Conservation (phyloP, 352 stramenopile species). For the Phytophthora pistaciae region DNA sequence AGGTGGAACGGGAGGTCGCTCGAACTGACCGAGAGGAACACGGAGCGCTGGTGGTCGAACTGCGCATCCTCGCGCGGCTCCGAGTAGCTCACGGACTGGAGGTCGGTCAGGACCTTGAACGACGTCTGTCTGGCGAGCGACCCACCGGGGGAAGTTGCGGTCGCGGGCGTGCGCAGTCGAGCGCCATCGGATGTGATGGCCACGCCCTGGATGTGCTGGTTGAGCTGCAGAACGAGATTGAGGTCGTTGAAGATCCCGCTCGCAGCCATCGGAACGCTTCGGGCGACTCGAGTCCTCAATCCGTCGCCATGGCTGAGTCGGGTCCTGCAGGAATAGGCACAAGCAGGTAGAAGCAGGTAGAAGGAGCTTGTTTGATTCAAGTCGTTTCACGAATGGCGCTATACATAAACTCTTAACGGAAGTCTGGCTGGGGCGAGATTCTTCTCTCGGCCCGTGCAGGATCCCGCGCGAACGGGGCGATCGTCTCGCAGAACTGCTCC, state of each 20-base stretch:
- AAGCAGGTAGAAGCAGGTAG: too few species aligned
- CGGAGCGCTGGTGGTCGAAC: slow-evolving; percentile 74
- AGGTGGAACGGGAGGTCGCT: slow-evolving; percentile 76
- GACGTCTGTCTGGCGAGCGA: slow-evolving; percentile 58
- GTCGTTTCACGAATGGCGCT: slow-evolving; percentile 25
- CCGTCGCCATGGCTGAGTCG: slow-evolving; percentile 3
- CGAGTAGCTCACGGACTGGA: slow-evolving; percentile 52
- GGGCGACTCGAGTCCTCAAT: neutral
- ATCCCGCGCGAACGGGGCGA: slow-evolving; percentile 17
- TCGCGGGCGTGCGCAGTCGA: slow-evolving; percentile 10
- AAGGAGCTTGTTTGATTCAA: neutral
- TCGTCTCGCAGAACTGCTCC: slow-evolving; percentile 8
- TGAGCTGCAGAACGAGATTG: slow-evolving; percentile 72
- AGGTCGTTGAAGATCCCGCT: slow-evolving; percentile 83
- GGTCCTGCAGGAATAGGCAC: neutral
- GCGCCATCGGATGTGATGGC: slow-evolving; percentile 24
- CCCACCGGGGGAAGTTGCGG: slow-evolving; percentile 4
- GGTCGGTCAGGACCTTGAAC: slow-evolving; percentile 79
- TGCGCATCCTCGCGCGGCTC: slow-evolving; percentile 59
- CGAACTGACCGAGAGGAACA: slow-evolving; percentile 29
- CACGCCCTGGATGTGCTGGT: slow-evolving; percentile 72
- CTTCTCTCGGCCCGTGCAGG: slow-evolving; percentile 20
- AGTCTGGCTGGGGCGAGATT: slow-evolving; percentile 25
- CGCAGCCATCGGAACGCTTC: slow-evolving; percentile 32
- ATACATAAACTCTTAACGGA: slow-evolving; percentile 34